Evolutionary conservation across 2,329 filamentous ascomycete genomes (phyloP).

Genomic region (Talaromyces sp.): DNA sequence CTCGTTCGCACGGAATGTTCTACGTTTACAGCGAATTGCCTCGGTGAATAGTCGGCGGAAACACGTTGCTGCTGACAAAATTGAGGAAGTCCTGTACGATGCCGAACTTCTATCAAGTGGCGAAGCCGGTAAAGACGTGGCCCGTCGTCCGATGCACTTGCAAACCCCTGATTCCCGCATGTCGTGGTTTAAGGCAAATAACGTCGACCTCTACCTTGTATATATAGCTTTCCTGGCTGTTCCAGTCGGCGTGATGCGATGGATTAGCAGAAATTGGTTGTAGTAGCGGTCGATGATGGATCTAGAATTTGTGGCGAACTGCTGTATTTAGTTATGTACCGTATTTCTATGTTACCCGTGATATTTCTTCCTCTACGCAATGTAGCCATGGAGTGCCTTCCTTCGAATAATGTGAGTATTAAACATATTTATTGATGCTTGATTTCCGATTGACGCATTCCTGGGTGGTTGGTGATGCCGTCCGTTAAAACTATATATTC

Average conservation of each 20-base stretch:
- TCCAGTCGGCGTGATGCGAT: neutral
- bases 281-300: neutral
- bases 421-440: no score
- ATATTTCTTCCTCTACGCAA: no score
- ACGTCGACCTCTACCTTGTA: neutral
- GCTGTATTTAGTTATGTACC: no score
- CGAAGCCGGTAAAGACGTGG: neutral
- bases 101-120: neutral
- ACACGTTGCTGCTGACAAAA: neutral
- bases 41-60: neutral
- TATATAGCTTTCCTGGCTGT: neutral
- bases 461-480: no score
- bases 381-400: no score
- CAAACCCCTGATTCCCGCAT: neutral
- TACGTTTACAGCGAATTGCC: neutral
- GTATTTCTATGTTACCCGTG: no score
- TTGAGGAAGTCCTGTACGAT: neutral
- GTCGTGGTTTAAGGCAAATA: neutral
- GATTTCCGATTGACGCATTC: no score
- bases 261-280: neutral
- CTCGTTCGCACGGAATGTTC: neutral
- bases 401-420: no score
- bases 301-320: neutral
- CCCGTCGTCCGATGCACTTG: neutral
- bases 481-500: no score